Conservation (phyloP, 805 yeast species). For the Barnettozyma siamensis region DNA sequence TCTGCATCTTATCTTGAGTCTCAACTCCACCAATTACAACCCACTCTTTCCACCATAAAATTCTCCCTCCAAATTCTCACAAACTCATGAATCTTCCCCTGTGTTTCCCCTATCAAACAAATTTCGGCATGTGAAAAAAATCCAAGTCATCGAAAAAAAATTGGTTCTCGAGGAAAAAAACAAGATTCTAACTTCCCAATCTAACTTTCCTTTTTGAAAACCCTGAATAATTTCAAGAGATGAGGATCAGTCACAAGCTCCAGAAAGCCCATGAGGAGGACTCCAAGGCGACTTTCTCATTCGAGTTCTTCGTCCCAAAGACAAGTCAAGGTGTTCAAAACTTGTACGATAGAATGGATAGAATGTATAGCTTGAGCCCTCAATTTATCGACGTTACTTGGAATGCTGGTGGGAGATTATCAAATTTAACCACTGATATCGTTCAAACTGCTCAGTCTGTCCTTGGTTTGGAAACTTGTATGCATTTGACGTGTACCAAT, state of each 20-base stretch:
- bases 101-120: slow-evolving; percentile 10
- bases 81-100: no score
- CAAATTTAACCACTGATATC: slow-evolving; percentile 83
- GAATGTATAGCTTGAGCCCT: slow-evolving; percentile 91
- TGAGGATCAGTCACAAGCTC: slow-evolving; percentile 37
- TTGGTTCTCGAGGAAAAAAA: not conserved
- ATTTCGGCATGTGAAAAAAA: slow-evolving; percentile 11
- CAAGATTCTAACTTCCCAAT: not conserved
- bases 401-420: slow-evolving; percentile 94
- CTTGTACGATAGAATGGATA: slow-evolving; percentile 92
- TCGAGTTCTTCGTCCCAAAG: slow-evolving; percentile 96
- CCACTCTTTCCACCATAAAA: no score
- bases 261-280: slow-evolving; percentile 26
- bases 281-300: slow-evolving; percentile 71
- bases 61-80: not conserved
- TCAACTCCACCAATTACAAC: no score
- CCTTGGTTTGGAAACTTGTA: slow-evolving; percentile 90
- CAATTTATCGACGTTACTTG: slow-evolving; percentile 93
- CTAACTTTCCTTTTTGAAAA: not conserved
- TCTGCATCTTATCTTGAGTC: not conserved
- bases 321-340: slow-evolving; percentile 96
- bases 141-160: slow-evolving; percentile 6
- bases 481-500: slow-evolving; percentile 96
- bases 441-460: slow-evolving; percentile 87
- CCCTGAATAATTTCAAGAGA: slow-evolving; percentile 10